Base-by-base conservation (phyloP, 345 rosid species). In the Microcos paniculata region DNA sequence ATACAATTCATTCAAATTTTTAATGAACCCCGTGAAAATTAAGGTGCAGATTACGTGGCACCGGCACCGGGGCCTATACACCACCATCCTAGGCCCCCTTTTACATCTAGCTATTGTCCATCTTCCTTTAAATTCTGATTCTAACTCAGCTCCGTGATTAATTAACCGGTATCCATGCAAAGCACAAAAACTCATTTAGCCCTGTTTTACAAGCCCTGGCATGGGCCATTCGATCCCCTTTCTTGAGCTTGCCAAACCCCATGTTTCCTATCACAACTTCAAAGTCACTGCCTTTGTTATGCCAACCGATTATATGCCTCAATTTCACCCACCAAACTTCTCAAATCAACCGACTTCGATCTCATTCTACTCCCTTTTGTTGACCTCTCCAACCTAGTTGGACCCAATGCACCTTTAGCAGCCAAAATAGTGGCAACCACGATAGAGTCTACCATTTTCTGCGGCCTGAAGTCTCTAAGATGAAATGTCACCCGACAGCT, bases 221-320 rank as follows among this genome's bases (percentile, higher is more conserved):
- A 67, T 87, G 82, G 89, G 90, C 0, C 90, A 85, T 76, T 70
- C 84, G 1, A 89, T 82, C 76, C 90, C 92, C 0, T 38, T 85
- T 46, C 73, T 87, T 1, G 88, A 87, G 78, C 82, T 89, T 0
- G 79, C 80, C 28, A 79, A 75, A n/a, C 76, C 81, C 59, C 70
- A 84, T 18, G 76, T 80, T 33, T 31, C 66, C 30, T 78, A 38
- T 48, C 83, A 82, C 72, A 42, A 45, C 74, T 43, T 82, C 67
- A 49, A 70, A 13, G 81, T 85, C 45, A 85, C 88, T 12, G 30
- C 82, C 63, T 79, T 84, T 40, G 59, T 74, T 1, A 75, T 84
- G 8, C 24, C 75, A 3, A 15, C 78, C 40, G 77, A 81, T 9
- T n/a, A n/a, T 58, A 46, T 21, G 56, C 80, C 28, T 79, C 84